Evolutionary conservation across 768 basidiomycete genomes (phyloP).

Genomic region (Polyporus arcularius): DNA sequence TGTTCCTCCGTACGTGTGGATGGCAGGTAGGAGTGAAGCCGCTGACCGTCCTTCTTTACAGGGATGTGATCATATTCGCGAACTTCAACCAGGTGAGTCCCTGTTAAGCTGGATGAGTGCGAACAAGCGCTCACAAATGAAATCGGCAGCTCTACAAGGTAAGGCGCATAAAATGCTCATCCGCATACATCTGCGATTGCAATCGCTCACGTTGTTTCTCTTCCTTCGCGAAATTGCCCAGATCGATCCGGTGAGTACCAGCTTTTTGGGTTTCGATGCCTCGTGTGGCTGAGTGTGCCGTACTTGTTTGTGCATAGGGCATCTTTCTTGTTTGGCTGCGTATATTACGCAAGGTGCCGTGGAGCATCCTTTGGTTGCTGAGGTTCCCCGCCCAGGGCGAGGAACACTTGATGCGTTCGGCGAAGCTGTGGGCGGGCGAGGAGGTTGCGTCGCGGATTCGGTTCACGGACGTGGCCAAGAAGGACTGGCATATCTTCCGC

Average conservation of each 20-base stretch:
- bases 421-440: conserved; percentile 45
- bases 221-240: neutral
- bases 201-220: neutral
- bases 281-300: neutral
- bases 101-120: neutral
- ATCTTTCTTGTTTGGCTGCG: conserved; percentile 52
- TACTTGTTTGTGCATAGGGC: conserved; percentile 25
- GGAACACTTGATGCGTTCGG: conserved; percentile 43
- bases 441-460: conserved; percentile 47
- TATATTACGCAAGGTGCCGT: conserved; percentile 44
- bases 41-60: conserved; percentile 19
- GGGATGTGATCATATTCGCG: conserved; percentile 49
- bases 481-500: conserved; percentile 47
- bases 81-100: conserved; percentile 52
- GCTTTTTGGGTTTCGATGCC: neutral
- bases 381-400: conserved; percentile 53
- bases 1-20: conserved; percentile 38
- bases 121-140: conserved; percentile 16
- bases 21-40: neutral
- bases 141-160: conserved; percentile 46
- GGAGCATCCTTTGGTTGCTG: conserved; percentile 54
- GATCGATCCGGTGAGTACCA: conserved; percentile 19
- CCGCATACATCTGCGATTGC: neutral
- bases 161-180: conserved; percentile 23
- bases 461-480: conserved; percentile 51